Evolutionary conservation across 345 rosid species (phyloP).

Genomic region (Geranium brycei): DNA sequence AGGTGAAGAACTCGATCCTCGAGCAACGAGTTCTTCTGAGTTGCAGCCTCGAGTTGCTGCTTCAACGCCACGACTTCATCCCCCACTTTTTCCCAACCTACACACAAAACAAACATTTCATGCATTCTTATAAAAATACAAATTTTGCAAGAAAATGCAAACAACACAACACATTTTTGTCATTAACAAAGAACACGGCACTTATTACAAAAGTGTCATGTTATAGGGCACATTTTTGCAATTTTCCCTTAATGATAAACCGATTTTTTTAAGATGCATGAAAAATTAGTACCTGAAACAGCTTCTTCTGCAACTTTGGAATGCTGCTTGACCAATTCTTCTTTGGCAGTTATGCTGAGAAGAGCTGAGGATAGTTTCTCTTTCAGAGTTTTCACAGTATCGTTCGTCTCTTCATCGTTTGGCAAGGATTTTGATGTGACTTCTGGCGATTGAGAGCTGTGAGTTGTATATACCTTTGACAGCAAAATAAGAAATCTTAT

Average conservation of each 20-base stretch:
- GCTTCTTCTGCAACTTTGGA: constrained; percentile 97
- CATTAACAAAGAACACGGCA: too few relatives aligned
- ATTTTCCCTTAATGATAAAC: too few relatives aligned
- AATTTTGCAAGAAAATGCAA: too few relatives aligned
- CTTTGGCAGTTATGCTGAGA: constrained; percentile 55
- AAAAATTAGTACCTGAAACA: constrained; percentile 44
- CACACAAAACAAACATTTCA: too few relatives aligned
- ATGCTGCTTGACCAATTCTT: constrained; percentile 79
- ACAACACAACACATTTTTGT: too few relatives aligned
- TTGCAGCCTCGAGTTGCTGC: constrained; percentile 3
- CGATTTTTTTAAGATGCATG: too few relatives aligned
- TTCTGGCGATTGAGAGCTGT: constrained; percentile 50
- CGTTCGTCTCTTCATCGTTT: constrained; percentile 38
- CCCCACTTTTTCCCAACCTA: constrained; percentile 15
- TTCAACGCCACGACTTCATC: constrained; percentile 12
- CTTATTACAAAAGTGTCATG: too few relatives aligned
- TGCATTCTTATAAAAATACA: too few relatives aligned
- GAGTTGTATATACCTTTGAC: constrained; percentile 22
- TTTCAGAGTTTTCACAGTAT: constrained; percentile 32
- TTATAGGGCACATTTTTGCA: too few relatives aligned
- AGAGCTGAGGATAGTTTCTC: constrained; percentile 80
- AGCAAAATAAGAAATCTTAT: constrained; percentile 7
- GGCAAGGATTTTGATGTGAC: constrained; percentile 33
- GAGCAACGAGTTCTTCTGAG: neutral
- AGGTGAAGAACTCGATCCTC: constrained; percentile 6